Percentiles rank a stretch among this genome's conserved stretches.
phyloP scores from a whole-genome alignment of 768 basidiomycete genomes.

The Boletus fagicola region DNA sequence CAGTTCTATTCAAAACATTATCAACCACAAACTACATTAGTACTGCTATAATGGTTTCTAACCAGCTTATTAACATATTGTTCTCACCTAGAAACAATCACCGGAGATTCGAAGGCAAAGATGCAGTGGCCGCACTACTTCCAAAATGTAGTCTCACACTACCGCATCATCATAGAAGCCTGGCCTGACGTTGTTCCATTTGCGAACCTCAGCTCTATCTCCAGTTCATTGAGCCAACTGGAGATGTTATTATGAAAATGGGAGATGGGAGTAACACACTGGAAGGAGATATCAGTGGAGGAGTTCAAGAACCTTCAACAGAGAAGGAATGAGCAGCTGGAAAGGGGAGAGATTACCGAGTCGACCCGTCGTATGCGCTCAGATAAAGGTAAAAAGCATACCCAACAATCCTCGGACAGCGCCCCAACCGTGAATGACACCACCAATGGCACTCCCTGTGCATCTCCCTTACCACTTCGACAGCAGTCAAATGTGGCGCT shows the following conservation, averaged over 20 bases:
- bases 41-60: background rate
- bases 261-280: background rate
- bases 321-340: background rate
- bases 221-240: background rate
- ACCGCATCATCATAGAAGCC: background rate
- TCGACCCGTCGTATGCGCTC: background rate
- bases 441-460: no score
- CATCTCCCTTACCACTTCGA: no score
- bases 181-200: background rate
- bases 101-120: background rate
- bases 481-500: no score
- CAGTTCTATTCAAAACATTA: background rate
- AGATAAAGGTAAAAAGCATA: background rate
- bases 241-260: background rate
- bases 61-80: no score
- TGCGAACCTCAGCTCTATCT: background rate
- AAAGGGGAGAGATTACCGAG: background rate
- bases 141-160: background rate
- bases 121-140: background rate
- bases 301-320: background rate
- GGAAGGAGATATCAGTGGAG: background rate
- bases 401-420: no score
- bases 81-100: background rate
- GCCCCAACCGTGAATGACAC: no score
- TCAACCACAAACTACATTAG: background rate